Percentiles rank a stretch among this genome's conserved stretches.
Conservation (phyloP, 306 rosid species). For the Datisca glomerata region DNA sequence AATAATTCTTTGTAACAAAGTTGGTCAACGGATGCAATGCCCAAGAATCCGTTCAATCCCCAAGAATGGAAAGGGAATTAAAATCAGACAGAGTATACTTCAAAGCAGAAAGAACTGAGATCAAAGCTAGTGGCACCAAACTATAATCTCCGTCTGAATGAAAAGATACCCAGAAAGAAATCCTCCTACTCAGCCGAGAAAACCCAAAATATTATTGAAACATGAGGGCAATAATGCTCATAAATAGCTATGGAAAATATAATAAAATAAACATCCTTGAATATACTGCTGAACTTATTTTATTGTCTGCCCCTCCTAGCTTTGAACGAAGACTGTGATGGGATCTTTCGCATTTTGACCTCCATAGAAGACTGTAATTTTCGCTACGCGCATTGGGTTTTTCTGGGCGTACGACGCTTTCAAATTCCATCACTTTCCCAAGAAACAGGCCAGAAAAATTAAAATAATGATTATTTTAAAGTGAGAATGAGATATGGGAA, state of each 20-base stretch:
- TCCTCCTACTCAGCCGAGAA: slow-evolving; percentile 5
- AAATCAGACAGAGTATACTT: no score
- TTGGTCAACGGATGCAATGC: no score
- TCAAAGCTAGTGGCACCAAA: slow-evolving; percentile 11
- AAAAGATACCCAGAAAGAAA: slow-evolving; percentile 17
- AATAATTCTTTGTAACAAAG: no score
- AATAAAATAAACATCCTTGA: slow-evolving; percentile 8
- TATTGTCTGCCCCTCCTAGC: slow-evolving; percentile 2
- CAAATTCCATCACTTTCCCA: slow-evolving; percentile 16
- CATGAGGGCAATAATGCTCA: slow-evolving; percentile 13
- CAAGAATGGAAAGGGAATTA: no score
- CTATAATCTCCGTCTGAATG: slow-evolving; percentile 19
- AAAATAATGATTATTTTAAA: not conserved
- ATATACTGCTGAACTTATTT: slow-evolving; percentile 15
- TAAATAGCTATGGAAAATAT: not conserved
- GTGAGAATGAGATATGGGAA: not conserved
- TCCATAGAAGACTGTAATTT: not conserved
- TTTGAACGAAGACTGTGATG: slow-evolving; percentile 20
- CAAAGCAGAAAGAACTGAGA: slow-evolving; percentile 11
- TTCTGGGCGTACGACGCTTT: not conserved
- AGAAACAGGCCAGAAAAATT: slow-evolving; percentile 6
- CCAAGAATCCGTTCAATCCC: no score
- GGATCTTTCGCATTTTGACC: slow-evolving; percentile 56
- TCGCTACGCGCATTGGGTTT: not conserved
- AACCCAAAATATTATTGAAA: slow-evolving; percentile 11